These are phyloP conservation scores for Stemphylium vesicarium DNA, from an alignment of 2,329 filamentous ascomycete genomes.

Conservation along the genomic window DNA sequence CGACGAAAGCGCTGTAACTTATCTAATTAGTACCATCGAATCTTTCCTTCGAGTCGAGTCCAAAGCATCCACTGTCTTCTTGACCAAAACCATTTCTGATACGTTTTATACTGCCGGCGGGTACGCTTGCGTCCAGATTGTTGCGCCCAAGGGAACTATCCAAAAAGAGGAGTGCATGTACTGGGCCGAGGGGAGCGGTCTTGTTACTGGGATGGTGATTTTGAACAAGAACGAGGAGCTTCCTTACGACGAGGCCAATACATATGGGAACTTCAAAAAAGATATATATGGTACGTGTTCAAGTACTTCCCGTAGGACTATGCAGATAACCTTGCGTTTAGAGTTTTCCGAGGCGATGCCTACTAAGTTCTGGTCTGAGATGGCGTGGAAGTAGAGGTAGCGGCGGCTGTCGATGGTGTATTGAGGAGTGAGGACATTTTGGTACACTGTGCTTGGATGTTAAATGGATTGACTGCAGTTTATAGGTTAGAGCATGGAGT, in stretches of 20 bases:
- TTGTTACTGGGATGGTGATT: not conserved
- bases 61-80: not conserved
- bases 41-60: not conserved
- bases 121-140: conserved; percentile 1
- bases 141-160: not conserved
- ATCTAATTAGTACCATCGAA: not conserved
- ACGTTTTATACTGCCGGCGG: not conserved
- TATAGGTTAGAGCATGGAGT: too few relatives aligned
- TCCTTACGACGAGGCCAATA: not conserved
- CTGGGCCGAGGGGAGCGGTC: not conserved
- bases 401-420: not conserved
- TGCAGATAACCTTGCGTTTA: not conserved
- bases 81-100: not conserved
- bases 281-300: not conserved
- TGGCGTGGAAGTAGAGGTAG: not conserved
- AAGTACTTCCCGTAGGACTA: not conserved
- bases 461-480: too few relatives aligned
- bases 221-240: not conserved
- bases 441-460: not conserved
- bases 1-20: not conserved
- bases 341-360: not conserved
- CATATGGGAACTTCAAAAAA: not conserved
- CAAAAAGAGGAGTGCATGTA: not conserved
- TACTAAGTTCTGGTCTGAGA: not conserved
- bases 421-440: not conserved